A percentile compares a stretch with the other conserved stretches of the same genome.
Conservation (phyloP, 2,329 filamentous ascomycete species). For the Fusarium sp. region DNA sequence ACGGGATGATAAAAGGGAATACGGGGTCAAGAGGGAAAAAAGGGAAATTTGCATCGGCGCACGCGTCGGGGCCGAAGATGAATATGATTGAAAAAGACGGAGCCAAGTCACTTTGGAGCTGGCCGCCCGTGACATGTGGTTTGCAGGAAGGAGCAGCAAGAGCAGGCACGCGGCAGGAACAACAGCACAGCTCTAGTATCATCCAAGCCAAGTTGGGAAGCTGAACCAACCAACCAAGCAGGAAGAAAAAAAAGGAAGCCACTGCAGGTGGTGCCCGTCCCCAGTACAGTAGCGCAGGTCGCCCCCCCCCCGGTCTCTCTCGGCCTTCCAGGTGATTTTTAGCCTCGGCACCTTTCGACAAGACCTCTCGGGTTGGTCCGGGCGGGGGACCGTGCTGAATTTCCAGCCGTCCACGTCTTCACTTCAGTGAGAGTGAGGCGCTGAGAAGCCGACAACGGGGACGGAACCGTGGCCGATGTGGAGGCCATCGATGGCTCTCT, state of each 20-base stretch:
- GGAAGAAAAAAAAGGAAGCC: constrained; percentile 18
- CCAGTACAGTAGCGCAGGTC: neutral
- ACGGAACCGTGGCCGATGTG: constrained; percentile 37
- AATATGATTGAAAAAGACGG: constrained; percentile 24
- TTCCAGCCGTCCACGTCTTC: constrained; percentile 9
- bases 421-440: constrained; percentile 14
- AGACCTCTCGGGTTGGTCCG: constrained; percentile 20
- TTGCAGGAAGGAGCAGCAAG: constrained; percentile 18
- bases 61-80: constrained; percentile 45
- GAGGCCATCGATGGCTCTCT: neutral
- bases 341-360: constrained; percentile 41
- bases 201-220: constrained; percentile 26
- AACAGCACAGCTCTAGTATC: constrained; percentile 23
- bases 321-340: constrained; percentile 35
- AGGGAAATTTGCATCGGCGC: constrained; percentile 35
- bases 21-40: constrained; percentile 20
- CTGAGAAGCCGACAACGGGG: constrained; percentile 33
- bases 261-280: neutral
- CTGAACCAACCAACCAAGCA: constrained; percentile 28
- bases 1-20: constrained; percentile 21
- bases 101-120: constrained; percentile 31
- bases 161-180: constrained; percentile 7
- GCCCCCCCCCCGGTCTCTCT: neutral
- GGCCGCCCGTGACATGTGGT: constrained; percentile 46
- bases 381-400: constrained; percentile 32